Evolutionary conservation across 2,329 filamentous ascomycete genomes (phyloP), one percentile per base, ranked within the genome.

Genomic region (Diaporthe australafricana): DNA sequence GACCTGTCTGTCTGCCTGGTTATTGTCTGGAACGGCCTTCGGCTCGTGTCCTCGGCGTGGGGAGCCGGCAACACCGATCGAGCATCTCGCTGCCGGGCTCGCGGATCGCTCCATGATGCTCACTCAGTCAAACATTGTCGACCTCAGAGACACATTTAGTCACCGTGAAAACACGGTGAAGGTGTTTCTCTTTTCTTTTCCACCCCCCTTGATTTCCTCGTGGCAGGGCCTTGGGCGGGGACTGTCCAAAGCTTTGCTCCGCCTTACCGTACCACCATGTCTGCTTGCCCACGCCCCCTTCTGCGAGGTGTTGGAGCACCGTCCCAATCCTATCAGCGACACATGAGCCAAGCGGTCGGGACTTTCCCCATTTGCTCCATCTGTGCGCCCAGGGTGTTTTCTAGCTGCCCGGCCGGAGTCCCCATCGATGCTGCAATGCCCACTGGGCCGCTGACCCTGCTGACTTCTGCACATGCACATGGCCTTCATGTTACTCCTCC

Each of bases 331-430:
- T 30, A 25, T 38, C 60, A 50, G 60, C 30, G 48, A 38, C 9
- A 50, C 45, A 65, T 65, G 60, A 50, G 60, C 60, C 60, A 65
- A 65, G 60, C 60, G 45, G 60, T 35, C 60, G 60, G 60, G 60
- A 38, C 60, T 38, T 30, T 50, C 60, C 60, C 60, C 48, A 65
- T 38, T 65, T 65, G 42, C 45, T 65, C 60, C 27, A 48, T 63
- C 35, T 35, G 35, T 63, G 57, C 27, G 57, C 57, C 57, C 53
- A 56, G 53, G 53, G 30, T 38, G 5, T 22, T 22, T 11, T 30
- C 53, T 38, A 30, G 27, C 50, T 53, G 50, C 20, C 22, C 32
- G 32, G 32, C 32, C 9, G 32, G 32, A 35, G 32, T 35, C 32
- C 32, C 32, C 32, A 35, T 35, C 32, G 32, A 9, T 35, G 32